Conservation (phyloP, 768 basidiomycete species). For the Coprinopsis marcescibilis region DNA sequence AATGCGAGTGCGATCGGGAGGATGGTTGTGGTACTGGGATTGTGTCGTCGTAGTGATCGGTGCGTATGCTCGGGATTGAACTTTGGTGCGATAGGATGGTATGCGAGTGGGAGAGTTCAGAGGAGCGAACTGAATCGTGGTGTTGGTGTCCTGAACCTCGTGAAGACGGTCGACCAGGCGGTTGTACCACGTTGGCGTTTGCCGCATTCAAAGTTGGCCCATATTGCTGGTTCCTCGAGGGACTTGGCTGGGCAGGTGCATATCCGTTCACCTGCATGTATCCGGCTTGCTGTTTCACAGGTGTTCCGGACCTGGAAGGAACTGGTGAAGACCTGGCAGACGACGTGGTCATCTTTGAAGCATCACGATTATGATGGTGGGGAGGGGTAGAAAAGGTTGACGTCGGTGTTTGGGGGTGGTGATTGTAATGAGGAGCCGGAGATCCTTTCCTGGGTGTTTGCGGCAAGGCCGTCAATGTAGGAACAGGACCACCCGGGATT, state of each 20-base stretch:
- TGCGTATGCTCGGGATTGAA: no score
- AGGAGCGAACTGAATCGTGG: not conserved
- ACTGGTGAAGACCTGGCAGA: not conserved
- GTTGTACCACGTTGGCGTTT: not conserved
- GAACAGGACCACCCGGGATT: no score
- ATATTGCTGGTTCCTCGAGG: not conserved
- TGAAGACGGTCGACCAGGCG: not conserved
- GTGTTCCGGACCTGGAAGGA: not conserved
- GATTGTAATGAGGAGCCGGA: no score
- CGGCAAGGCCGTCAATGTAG: no score
- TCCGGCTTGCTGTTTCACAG: not conserved
- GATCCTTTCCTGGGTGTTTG: no score
- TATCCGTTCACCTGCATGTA: not conserved
- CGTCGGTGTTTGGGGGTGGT: not conserved
- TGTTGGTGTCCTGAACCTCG: not conserved
- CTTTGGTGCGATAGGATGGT: no score
- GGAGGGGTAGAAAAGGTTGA: not conserved
- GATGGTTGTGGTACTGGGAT: no score
- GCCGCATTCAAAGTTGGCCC: not conserved
- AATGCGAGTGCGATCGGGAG: no score
- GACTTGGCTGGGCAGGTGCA: not conserved
- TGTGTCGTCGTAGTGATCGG: no score
- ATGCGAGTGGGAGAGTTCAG: not conserved
- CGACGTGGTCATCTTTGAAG: no score
- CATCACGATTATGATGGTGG: not conserved